phyloP scores from a whole-genome alignment of 225 moss, liverwort and hornwort genomes.

The Polytrichum commune region DNA sequence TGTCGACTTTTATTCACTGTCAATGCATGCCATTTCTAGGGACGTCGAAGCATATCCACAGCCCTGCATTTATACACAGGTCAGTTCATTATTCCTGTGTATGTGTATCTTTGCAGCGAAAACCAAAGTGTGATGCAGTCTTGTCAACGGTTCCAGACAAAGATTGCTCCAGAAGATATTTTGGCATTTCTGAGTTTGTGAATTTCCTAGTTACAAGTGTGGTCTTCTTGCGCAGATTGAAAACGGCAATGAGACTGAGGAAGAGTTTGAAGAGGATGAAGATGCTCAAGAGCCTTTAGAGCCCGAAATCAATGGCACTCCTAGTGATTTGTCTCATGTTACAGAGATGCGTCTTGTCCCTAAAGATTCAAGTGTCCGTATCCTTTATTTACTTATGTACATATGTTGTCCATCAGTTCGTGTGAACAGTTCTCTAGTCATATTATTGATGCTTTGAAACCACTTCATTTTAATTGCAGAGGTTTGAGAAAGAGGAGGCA shows the following conservation, averaged over 20 bases:
- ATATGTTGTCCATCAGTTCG: too few species aligned
- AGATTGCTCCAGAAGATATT: background rate
- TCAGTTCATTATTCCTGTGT: constrained; percentile 18
- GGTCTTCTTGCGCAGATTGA: constrained; percentile 52
- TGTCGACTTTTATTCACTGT: constrained; percentile 81
- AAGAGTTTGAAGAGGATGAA: constrained; percentile 63
- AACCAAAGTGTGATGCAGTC: background rate
- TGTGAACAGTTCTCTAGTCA: too few species aligned
- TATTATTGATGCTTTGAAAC: too few species aligned
- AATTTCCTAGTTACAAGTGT: too few species aligned
- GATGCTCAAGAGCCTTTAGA: constrained; percentile 55
- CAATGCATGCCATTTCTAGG: constrained; percentile 97
- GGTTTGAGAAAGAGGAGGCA: too few species aligned
- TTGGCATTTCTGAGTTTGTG: constrained; percentile 6
- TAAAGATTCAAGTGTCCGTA: constrained; percentile 78
- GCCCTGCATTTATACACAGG: constrained; percentile 98
- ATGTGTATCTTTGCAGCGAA: background rate
- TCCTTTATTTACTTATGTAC: constrained; percentile 35
- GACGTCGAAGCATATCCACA: constrained; percentile 78
- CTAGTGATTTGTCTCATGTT: constrained; percentile 56
- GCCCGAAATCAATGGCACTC: constrained; percentile 53
- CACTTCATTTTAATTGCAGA: too few species aligned
- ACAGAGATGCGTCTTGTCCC: constrained; percentile 98
- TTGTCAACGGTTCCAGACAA: background rate
- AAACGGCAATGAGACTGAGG: constrained; percentile 52